Conservation (phyloP, 2,329 filamentous ascomycete species). For the Claviceps humidiphila region DNA sequence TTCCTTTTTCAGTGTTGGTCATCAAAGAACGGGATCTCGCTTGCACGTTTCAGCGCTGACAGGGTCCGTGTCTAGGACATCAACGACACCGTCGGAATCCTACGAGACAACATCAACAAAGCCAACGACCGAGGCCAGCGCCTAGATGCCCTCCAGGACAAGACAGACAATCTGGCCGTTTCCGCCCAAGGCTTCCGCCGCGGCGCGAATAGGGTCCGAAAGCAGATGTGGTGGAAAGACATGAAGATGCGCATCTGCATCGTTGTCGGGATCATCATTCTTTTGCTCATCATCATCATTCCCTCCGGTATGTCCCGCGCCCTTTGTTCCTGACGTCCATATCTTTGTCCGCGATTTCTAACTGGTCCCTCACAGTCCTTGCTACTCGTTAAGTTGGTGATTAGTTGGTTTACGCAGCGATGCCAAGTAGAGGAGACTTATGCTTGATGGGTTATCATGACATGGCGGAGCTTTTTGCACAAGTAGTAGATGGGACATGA, state of each 20-base stretch:
- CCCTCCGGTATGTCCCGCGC: slow-evolving; percentile 55
- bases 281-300: slow-evolving; percentile 88
- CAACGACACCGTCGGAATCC: slow-evolving; percentile 84
- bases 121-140: slow-evolving; percentile 85
- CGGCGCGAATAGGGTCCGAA: slow-evolving; percentile 89
- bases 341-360: not conserved
- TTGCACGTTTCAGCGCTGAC: not conserved
- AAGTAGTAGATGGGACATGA: not conserved
- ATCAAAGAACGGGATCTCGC: not conserved
- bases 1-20: too few species aligned
- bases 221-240: slow-evolving; percentile 99
- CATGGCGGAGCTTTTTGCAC: not conserved
- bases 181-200: slow-evolving; percentile 93
- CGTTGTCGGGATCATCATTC: slow-evolving; percentile 76
- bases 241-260: slow-evolving; percentile 99
- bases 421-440: not conserved
- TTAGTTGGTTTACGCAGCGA: slow-evolving; percentile 5
- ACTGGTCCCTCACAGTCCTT: slow-evolving; percentile 16
- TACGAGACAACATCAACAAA: slow-evolving; percentile 97
- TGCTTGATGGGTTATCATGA: not conserved
- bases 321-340: not conserved
- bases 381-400: slow-evolving; percentile 19
- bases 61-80: slow-evolving; percentile 59
- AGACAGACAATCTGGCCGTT: slow-evolving; percentile 85
- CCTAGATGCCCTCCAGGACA: slow-evolving; percentile 79